These are phyloP conservation scores for Scytalidium lignicola DNA, from an alignment of 2,329 filamentous ascomycete species.

Conservation along the genomic window DNA sequence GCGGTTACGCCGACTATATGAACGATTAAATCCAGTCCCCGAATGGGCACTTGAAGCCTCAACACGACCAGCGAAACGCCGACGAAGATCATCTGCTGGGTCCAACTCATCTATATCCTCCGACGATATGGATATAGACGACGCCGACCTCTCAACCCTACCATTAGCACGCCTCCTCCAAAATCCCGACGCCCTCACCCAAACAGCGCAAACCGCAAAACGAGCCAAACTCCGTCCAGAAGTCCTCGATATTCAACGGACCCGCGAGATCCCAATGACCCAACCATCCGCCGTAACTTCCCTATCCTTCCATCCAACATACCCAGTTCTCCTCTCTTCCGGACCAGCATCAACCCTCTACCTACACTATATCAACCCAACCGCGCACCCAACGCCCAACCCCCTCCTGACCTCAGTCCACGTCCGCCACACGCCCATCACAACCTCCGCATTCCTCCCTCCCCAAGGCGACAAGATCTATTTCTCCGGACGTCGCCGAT, in stretches of 20 bases:
- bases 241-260: slow-evolving; percentile 82
- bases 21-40: slow-evolving; percentile 54
- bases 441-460: slow-evolving; percentile 74
- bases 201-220: slow-evolving; percentile 42
- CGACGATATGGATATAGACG: slow-evolving; percentile 42
- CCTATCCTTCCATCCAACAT: slow-evolving; percentile 82
- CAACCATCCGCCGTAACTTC: slow-evolving; percentile 78
- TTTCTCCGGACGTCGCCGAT: slow-evolving; percentile 80
- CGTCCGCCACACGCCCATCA: slow-evolving; percentile 76
- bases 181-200: slow-evolving; percentile 62
- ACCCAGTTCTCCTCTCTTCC: slow-evolving; percentile 84
- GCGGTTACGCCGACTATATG: slow-evolving; percentile 73
- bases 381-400: slow-evolving; percentile 71
- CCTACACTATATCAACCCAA: slow-evolving; percentile 81
- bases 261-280: slow-evolving; percentile 75
- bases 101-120: slow-evolving; percentile 32
- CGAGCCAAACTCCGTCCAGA: slow-evolving; percentile 76
- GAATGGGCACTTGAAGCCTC: slow-evolving; percentile 53
- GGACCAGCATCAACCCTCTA: slow-evolving; percentile 81
- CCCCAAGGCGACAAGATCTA: slow-evolving; percentile 74
- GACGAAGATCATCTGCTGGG: slow-evolving; percentile 44
- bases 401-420: slow-evolving; percentile 88
- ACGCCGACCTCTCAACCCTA: slow-evolving; percentile 59
- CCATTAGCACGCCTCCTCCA: slow-evolving; percentile 78
- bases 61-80: slow-evolving; percentile 45